Base-by-base conservation (phyloP, 768 basidiomycete species). In the Boletus pseudopeckii region DNA sequence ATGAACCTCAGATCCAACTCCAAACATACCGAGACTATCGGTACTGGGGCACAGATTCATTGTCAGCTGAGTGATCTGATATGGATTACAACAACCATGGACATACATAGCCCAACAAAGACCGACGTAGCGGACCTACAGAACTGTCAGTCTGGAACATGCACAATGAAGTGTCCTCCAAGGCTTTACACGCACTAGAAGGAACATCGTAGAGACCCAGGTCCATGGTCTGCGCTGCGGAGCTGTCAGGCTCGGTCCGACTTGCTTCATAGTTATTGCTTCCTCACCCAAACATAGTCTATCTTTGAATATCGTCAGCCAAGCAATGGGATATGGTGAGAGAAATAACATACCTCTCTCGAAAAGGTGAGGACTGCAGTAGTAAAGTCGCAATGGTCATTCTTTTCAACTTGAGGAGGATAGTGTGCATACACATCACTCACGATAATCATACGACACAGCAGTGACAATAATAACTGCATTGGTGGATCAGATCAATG, bases 211-310 rank as follows among this genome's bases (percentile, higher is more conserved):
- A 7, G 59, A 60, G 22, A 61, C 50, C 50, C 54, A 43, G 30
- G 54, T 46, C 59, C 59, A 61, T 1, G 32, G 18, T 38, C 7
- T 43, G 5, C 30, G 13, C 59, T 60, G 18, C 30, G 1, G 1
- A 0, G 14, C 3, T 9, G 8, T 52, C 9, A 52, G 8, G n/a
- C 14, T 7, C 2, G 0, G 11, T n/a, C 4, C 5, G 7, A 28
- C 24, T 2, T 7, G 18, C n/a, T 17, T 8, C 1, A 17, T 32
- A 7, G 14, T 13, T 10, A 10, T 7, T 48, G 11, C 5, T 36
- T 24, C 36, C 59, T 37, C 1, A 62, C 61, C 61, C 61, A 63
- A 20, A 62, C 33, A 43, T 59, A 63, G 1, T 59, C 49, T 48
- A 62, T 13, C 61, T 62, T 42, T 28, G 14, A 6, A n/a, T 13